Base-by-base conservation (phyloP, 768 basidiomycete genomes). In the Rhizopogon rudus region DNA sequence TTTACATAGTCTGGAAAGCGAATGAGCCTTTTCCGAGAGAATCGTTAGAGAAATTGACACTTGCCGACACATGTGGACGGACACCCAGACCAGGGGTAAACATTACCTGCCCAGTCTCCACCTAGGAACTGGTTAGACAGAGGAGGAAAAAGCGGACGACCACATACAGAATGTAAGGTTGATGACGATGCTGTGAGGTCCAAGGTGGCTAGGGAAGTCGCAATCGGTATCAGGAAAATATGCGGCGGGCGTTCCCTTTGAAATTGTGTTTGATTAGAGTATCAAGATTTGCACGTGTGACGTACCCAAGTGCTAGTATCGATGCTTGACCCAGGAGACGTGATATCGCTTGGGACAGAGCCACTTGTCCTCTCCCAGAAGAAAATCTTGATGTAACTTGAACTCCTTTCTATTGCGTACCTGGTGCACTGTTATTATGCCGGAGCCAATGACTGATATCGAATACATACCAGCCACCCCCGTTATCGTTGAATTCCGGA, bases 221-320 rank as follows among this genome's bases (percentile, higher is more conserved):
- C 88, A 91, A 49, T 73, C 68, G 2, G 72, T 77, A 61, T 73
- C 77, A 9, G 86, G 86, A 71, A 87, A 90, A 63, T 72, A 75
- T 20, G 86, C 88, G 1, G 67, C 61, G 3, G 87, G 86, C 0
- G 68, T 77, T 8, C 87, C 84, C 83, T 83, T 16, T 8, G 8
- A 16, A 69, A 7, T 35, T 6, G 14, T 37, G 35, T 37, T 49
- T 20, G 8, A 25, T 49, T 22, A 49, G 22, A 5, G 8, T 49
- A n/a, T 10, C 48, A 49, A 22, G 3, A 5, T 5, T 1, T 37
- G 35, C 22, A 9, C 20, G 7, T 37, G 35, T 5, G 25, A 1
- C 20, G 45, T 54, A 71, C 70, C 67, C 70, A 72, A 25, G 37
- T 57, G 40, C 52, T 52, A 22, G 67, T 57, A 48, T 66, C 33